phyloP scores from a whole-genome alignment of 768 basidiomycete species.

The Chalciporus pseudorubinellus region DNA sequence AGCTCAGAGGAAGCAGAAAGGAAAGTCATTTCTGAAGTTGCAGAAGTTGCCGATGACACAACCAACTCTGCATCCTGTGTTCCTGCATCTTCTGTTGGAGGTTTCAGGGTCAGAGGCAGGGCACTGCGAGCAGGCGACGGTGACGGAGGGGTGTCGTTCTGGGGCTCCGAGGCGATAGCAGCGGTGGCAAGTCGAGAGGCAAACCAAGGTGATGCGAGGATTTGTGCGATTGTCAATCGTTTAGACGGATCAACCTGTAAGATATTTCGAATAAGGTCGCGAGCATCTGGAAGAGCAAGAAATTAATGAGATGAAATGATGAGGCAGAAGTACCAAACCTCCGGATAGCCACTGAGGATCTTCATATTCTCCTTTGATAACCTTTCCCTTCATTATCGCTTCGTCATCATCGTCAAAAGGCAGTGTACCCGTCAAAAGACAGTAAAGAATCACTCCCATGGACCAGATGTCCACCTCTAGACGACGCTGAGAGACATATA shows the following conservation, averaged over 20 bases:
- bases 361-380: slow-evolving; percentile 84
- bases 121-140: slow-evolving; percentile 32
- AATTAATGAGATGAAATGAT: not conserved
- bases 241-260: slow-evolving; percentile 74
- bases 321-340: slow-evolving; percentile 46
- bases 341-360: slow-evolving; percentile 89
- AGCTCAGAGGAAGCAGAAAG: slow-evolving; percentile 54
- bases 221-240: slow-evolving; percentile 79
- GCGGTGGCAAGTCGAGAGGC: slow-evolving; percentile 29
- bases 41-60: slow-evolving; percentile 46
- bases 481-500: slow-evolving; percentile 9
- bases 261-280: slow-evolving; percentile 75
- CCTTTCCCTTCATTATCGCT: slow-evolving; percentile 74
- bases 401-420: slow-evolving; percentile 93
- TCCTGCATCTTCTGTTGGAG: slow-evolving; percentile 8
- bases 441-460: slow-evolving; percentile 87
- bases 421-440: slow-evolving; percentile 82
- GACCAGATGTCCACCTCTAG: slow-evolving; percentile 97
- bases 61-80: slow-evolving; percentile 30
- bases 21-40: slow-evolving; percentile 44
- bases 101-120: slow-evolving; percentile 27
- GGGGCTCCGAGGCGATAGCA: slow-evolving; percentile 5
- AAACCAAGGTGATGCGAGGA: slow-evolving; percentile 88
- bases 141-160: slow-evolving; percentile 27
- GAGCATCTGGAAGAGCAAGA: slow-evolving; percentile 58